These are phyloP conservation scores for Taiwanofungus camphoratus DNA, from an alignment of 1,284 basidiomycete genomes.

Conservation along the genomic window DNA sequence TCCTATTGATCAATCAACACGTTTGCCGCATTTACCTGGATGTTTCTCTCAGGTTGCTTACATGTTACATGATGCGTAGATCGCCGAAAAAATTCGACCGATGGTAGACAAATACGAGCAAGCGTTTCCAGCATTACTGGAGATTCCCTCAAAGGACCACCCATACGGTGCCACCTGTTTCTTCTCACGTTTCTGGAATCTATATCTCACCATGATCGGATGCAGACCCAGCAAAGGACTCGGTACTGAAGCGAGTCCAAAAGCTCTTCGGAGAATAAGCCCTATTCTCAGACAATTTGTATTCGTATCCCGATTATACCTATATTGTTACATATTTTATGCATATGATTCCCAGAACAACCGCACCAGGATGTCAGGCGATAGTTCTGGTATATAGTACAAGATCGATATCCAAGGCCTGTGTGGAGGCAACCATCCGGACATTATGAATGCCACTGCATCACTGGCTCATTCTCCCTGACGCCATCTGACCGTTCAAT, in stretches of 20 bases:
- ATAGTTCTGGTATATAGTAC: too few species aligned
- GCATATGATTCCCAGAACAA: background rate
- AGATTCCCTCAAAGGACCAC: constrained; percentile 95
- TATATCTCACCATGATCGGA: constrained; percentile 3
- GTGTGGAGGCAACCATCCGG: background rate
- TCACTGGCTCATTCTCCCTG: constrained; percentile 63
- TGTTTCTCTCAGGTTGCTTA: background rate
- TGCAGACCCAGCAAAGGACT: constrained; percentile 94
- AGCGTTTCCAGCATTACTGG: constrained; percentile 93
- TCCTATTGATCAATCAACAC: constrained; percentile 95
- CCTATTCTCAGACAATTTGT: constrained; percentile 8
- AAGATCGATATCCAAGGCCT: constrained; percentile 1
- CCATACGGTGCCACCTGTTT: constrained; percentile 65
- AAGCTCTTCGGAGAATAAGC: constrained; percentile 86
- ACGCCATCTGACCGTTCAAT: constrained; percentile 62
- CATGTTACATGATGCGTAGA: constrained; percentile 36
- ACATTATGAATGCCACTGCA: constrained; percentile 46
- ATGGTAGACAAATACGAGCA: constrained; percentile 94
- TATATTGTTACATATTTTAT: constrained; percentile 16
- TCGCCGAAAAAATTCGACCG: constrained; percentile 95
- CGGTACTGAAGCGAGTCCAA: constrained; percentile 94
- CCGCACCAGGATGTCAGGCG: constrained; percentile 4
- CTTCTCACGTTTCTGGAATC: constrained; percentile 1
- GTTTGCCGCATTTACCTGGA: constrained; percentile 40
- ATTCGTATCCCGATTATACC: constrained; percentile 17